Percentiles rank a stretch among this genome's conserved stretches.
phyloP scores from a whole-genome alignment of 192 early-diverging fungal species.

The Coemansia sp. region DNA sequence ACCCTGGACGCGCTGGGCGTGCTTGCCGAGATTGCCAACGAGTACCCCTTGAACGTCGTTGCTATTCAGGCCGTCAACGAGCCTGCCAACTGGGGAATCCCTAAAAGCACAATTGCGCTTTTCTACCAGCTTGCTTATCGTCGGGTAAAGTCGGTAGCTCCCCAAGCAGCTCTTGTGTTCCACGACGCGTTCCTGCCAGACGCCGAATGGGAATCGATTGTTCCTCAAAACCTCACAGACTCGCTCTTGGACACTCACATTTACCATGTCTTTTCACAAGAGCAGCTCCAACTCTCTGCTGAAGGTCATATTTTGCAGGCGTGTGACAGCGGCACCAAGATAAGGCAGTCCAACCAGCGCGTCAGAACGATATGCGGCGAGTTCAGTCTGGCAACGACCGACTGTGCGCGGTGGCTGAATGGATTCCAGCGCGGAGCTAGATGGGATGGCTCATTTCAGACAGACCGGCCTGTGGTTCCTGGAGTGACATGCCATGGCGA shows the following conservation, averaged over 20 bases:
- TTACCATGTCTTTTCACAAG: conserved; percentile 53
- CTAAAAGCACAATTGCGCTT: conserved; percentile 27
- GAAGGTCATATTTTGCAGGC: conserved; percentile 36
- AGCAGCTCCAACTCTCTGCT: conserved; percentile 20
- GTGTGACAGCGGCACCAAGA: conserved; percentile 26
- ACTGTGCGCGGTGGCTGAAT: conserved; percentile 72
- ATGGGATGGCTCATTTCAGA: conserved; percentile 64
- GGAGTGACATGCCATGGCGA: conserved; percentile 24
- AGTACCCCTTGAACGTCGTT: conserved; percentile 23
- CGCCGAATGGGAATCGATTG: conserved; percentile 32
- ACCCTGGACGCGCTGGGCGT: conserved; percentile 32
- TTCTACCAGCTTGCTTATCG: conserved; percentile 46
- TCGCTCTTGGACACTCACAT: conserved; percentile 53
- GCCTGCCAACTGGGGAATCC: conserved; percentile 55
- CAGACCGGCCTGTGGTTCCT: neutral
- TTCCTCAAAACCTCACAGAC: conserved; percentile 35
- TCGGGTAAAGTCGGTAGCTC: conserved; percentile 33
- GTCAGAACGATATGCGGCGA: conserved; percentile 67
- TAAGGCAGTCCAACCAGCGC: conserved; percentile 35
- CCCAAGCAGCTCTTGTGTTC: conserved; percentile 26
- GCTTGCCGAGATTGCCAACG: conserved; percentile 40
- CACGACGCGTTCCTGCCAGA: conserved; percentile 54
- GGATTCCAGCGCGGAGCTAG: conserved; percentile 61
- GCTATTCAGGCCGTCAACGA: conserved; percentile 54
- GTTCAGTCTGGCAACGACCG: conserved; percentile 69